These are phyloP conservation scores for Blastosporella zonata DNA, from an alignment of 1,284 basidiomycete species.

Conservation along the genomic window DNA sequence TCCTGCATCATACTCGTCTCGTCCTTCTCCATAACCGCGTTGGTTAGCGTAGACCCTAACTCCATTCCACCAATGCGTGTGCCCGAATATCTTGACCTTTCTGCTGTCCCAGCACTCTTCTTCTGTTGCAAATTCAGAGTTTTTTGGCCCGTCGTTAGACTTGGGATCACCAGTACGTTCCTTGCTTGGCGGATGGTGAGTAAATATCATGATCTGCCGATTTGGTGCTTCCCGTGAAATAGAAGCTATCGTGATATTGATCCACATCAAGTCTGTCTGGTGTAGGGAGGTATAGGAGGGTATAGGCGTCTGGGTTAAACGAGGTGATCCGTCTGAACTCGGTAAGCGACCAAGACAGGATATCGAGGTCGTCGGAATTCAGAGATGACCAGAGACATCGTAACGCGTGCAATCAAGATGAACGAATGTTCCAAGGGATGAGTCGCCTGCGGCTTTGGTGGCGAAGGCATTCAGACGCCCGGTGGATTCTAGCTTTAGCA, in stretches of 20 bases:
- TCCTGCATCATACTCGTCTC: slow-evolving; percentile 6
- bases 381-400: slow-evolving; percentile 38
- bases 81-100: slow-evolving; percentile 33
- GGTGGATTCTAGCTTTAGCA: slow-evolving; percentile 4
- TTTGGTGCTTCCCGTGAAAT: slow-evolving; percentile 29
- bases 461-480: slow-evolving; percentile 3
- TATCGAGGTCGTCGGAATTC: slow-evolving; percentile 25
- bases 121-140: slow-evolving; percentile 36
- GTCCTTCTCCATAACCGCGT: slow-evolving; percentile 25
- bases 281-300: too few relatives aligned
- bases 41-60: slow-evolving; percentile 36
- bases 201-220: slow-evolving; percentile 33
- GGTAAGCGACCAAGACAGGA: slow-evolving; percentile 25
- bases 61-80: slow-evolving; percentile 35
- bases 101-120: slow-evolving; percentile 26
- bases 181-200: slow-evolving; percentile 38
- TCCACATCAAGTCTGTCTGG: slow-evolving; percentile 31
- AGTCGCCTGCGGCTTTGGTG: neutral
- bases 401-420: slow-evolving; percentile 34
- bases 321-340: slow-evolving; percentile 32
- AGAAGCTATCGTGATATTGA: slow-evolving; percentile 24
- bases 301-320: slow-evolving; percentile 27
- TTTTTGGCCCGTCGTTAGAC: slow-evolving; percentile 23
- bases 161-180: too few relatives aligned
- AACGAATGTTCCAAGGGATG: slow-evolving; percentile 28